Percentiles rank a stretch among this genome's conserved stretches.
phyloP scores from a whole-genome alignment of 2,329 filamentous ascomycete genomes.

The Blastomyces percursus region DNA sequence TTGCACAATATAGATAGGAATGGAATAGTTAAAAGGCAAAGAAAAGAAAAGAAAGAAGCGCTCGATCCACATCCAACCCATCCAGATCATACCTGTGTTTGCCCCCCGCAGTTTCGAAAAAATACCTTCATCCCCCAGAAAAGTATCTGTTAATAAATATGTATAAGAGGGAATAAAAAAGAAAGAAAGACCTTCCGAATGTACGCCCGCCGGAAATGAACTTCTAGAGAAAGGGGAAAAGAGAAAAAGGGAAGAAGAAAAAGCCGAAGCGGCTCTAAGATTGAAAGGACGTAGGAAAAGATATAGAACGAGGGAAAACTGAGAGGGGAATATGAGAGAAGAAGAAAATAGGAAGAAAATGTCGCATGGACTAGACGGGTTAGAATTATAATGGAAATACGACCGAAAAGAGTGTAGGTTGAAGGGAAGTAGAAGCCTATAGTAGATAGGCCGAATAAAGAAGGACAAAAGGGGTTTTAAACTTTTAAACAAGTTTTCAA shows the following conservation, averaged over 20 bases:
- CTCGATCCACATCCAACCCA: background rate
- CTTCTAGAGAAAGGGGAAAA: slow-evolving; percentile 1
- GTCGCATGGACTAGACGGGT: background rate
- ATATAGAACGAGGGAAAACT: background rate
- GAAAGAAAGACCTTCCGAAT: slow-evolving; percentile 5
- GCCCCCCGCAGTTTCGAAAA: background rate
- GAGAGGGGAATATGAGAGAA: background rate
- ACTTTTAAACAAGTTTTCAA: background rate
- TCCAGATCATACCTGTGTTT: background rate
- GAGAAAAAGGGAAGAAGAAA: background rate
- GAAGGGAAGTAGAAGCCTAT: background rate
- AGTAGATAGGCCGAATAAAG: background rate
- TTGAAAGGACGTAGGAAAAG: background rate
- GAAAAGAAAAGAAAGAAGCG: background rate
- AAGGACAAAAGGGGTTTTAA: background rate
- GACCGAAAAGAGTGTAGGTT: background rate
- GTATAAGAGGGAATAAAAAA: slow-evolving; percentile 6
- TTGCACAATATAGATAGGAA: background rate
- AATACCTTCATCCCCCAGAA: background rate
- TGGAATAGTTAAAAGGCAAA: background rate
- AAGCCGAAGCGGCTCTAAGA: background rate
- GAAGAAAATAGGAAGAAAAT: background rate
- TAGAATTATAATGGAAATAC: background rate
- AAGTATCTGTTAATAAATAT: background rate
- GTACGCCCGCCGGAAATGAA: slow-evolving; percentile 2